Base-by-base conservation (phyloP, 2,329 filamentous ascomycete species). In the Aspergillus unguis region DNA sequence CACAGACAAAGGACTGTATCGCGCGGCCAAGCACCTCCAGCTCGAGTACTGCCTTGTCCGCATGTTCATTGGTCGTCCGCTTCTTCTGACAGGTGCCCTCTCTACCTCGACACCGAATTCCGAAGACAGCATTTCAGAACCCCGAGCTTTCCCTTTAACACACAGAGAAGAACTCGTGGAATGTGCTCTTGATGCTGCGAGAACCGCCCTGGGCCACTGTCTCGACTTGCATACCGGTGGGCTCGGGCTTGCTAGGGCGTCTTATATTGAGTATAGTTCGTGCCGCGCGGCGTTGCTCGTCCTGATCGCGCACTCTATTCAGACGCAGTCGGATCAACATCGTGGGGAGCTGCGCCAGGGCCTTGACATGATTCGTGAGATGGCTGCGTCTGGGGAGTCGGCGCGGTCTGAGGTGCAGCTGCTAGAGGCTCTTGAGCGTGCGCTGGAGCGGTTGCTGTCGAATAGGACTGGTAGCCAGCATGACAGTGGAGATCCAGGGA, bases 51-150 rank as follows among this genome's bases (percentile, higher is more conserved):
- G 75, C 54, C 67, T 79, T 35, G 65, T 77, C 9, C 74, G 75
- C 45, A 77, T 80, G 68, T 80, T 77, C 48, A 68, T 76, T 40
- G 77, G 77, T 6, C 71, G 77, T 4, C 72, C 74, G 4, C 80
- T 80, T 51, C 71, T 80, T 35, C 71, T 79, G 31, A 57, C 44
- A 43, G 40, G 36, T 48, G 35, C 49, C 0, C 44, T 28, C 7
- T 27, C 31, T 27, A 28, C 8, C 35, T 46, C 27, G 3, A 10
- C 32, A 28, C 49, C 57, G 3, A 17, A 44, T 10, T 33, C 54
- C 3, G 48, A 53, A 31, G 32, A 35, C 3, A 29, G 17, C 4
- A 4, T 17, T 17, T 17, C 17, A 1, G 17, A 17, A 1, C 17
- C 17, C 1, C 17, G 17, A 17, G 17, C 17, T 17, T 17, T 1